Percentiles rank a stretch among this genome's conserved stretches.
These are phyloP conservation scores for Zasmidium angulare DNA, from an alignment of 2,329 filamentous ascomycete genomes.

Conservation along the genomic window DNA sequence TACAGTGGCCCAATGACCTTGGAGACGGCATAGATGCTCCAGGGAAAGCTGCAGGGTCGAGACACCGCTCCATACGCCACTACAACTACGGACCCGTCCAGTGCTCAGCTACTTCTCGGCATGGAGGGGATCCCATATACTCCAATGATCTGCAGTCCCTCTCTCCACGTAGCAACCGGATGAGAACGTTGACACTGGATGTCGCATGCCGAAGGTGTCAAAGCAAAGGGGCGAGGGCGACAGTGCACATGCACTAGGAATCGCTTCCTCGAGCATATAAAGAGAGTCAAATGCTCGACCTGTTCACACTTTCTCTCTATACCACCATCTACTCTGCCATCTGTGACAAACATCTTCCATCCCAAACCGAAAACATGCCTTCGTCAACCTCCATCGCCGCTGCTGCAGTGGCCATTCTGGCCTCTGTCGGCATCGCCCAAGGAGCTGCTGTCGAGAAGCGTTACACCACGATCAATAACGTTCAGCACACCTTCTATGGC, in stretches of 20 bases:
- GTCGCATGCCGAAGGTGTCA: neutral
- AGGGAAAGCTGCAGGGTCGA: neutral
- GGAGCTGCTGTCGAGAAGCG: slow-evolving; percentile 15
- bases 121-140: neutral
- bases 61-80: neutral
- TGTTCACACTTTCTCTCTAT: too few relatives aligned
- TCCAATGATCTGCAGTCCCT: neutral
- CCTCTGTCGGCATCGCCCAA: slow-evolving; percentile 5
- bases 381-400: neutral
- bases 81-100: neutral
- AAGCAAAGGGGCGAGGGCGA: neutral
- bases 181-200: neutral
- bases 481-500: slow-evolving; percentile 30
- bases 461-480: slow-evolving; percentile 10
- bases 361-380: neutral
- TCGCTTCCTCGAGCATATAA: neutral
- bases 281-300: too few relatives aligned
- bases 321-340: neutral
- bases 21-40: neutral
- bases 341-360: neutral
- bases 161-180: neutral
- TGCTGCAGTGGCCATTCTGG: slow-evolving; percentile 3
- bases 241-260: neutral
- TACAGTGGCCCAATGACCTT: neutral
- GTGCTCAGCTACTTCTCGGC: neutral